Evolutionary conservation across 75 land plant species (phyloP).

Genomic region (Pseudotsuga menziesii): DNA sequence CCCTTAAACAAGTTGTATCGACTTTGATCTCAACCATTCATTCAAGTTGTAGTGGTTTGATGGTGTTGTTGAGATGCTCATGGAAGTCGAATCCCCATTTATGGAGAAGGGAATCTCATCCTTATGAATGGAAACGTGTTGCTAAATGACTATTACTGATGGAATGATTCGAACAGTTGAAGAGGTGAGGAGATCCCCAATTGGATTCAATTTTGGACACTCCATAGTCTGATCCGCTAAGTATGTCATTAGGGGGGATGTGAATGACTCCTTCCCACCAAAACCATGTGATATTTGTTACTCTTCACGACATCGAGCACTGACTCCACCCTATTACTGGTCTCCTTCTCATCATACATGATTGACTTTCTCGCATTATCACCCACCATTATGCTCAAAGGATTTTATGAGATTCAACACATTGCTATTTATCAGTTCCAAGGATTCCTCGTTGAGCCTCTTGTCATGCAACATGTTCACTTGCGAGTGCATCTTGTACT

Average conservation of each 20-base stretch:
- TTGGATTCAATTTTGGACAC: constrained; percentile 45
- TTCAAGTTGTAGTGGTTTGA: too few species aligned
- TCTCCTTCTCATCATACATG: constrained; percentile 30
- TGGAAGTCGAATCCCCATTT: too few species aligned
- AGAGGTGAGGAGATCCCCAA: constrained; percentile 28
- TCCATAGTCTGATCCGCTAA: constrained; percentile 31
- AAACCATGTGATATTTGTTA: constrained; percentile 25
- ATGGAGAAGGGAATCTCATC: too few species aligned
- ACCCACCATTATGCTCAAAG: not conserved
- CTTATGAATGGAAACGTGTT: too few species aligned
- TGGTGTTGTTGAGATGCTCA: too few species aligned
- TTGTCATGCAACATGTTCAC: not conserved
- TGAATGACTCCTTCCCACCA: constrained; percentile 33
- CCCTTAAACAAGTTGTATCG: too few species aligned
- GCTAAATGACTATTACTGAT: constrained; percentile 50
- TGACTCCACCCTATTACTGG: constrained; percentile 19
- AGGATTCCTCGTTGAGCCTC: constrained; percentile 18
- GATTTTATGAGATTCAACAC: not conserved
- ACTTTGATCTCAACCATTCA: too few species aligned
- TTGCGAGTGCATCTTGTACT: not conserved
- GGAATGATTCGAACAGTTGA: constrained; percentile 17
- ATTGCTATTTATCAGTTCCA: too few species aligned
- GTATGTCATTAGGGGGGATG: constrained; percentile 13
- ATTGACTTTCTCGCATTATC: constrained; percentile 12
- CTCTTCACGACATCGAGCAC: constrained; percentile 17